Evolutionary conservation across 2,329 filamentous ascomycete genomes (phyloP), one percentile per base, ranked within the genome.

Genomic region (Neopestalotiopsis rosae): DNA sequence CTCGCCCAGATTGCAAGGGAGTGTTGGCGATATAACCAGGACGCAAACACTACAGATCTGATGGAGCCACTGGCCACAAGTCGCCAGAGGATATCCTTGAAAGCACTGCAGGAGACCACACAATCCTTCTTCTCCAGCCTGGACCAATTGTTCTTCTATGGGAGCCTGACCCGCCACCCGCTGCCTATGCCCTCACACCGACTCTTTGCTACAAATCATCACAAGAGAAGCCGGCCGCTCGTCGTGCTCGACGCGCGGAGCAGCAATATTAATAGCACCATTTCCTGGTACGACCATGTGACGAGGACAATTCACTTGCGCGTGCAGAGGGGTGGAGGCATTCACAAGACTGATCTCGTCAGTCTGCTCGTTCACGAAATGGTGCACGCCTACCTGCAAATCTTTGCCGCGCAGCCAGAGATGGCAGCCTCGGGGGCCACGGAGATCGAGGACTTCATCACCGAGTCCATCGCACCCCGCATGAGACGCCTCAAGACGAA

Each of bases 121-220:
- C n/a, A 59, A 13, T 12, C 12, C 14, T 34, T 30, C 20, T 34
- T 59, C 10, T 59, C 57, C 57, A n/a, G 24, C 5, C 28, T 59
- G 12, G 57, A 59, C 24, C 57, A 59, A 34, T 24, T 59, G 5
- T 59, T 59, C 57, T 59, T 59, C 57, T 59, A 30, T 24, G 57
- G 57, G 4, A 59, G 30, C 24, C 20, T 59, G 57, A 59, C 9
- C 24, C 57, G 57, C 5, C 24, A 59, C 4, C 24, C 24, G 0
- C 45, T 52, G 17, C 45, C 45, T n/a, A 52, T 52, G 10, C n/a
- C 45, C 5, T 17, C 17, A n/a, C 57, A 59, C 30, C 57, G 57
- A 34, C 24, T 59, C 13, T 59, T 24, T n/a, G 20, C n/a, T 13
- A 13, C 24, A 28, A 28, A 1, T 28, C 24, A 34, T 4, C n/a